Evolutionary conservation across 805 yeast species (phyloP).

Genomic region (Jamesozyma jinghongensis): DNA sequence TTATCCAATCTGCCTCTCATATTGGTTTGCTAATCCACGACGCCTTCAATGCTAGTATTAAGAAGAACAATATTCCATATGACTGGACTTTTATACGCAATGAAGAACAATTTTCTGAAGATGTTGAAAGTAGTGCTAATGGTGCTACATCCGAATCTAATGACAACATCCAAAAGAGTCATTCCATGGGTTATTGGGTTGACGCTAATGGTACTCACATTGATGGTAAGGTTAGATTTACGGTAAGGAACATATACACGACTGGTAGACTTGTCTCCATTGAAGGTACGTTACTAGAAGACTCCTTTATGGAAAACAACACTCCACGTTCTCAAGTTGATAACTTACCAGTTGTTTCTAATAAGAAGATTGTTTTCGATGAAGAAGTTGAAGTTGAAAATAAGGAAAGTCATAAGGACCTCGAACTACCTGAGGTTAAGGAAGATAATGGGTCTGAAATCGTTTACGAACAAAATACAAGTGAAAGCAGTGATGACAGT

Average conservation of each 20-base stretch:
- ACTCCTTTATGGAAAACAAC: conserved; percentile 9
- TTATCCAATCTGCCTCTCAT: conserved; percentile 92
- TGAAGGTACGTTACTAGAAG: conserved; percentile 67
- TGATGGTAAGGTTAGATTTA: conserved; percentile 75
- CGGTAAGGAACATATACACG: conserved; percentile 59
- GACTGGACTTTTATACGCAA: conserved; percentile 79
- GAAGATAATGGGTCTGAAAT: conserved; percentile 30
- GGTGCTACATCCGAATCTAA: conserved; percentile 6
- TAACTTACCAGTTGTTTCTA: conserved; percentile 43
- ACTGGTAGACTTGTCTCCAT: conserved; percentile 77
- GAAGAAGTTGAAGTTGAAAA: conserved; percentile 33
- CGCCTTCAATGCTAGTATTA: conserved; percentile 89
- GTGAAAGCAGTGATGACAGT: conserved; percentile 21
- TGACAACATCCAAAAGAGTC: conserved; percentile 15
- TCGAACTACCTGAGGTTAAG: conserved; percentile 26
- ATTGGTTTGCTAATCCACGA: conserved; percentile 86
- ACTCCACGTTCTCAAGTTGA: conserved; percentile 38
- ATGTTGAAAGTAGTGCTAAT: conserved; percentile 14
- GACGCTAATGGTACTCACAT: conserved; percentile 65
- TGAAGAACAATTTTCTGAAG: conserved; percentile 42
- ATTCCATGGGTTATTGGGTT: conserved; percentile 79
- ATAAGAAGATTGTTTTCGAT: conserved; percentile 43
- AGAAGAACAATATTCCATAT: conserved; percentile 74
- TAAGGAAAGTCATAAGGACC: conserved; percentile 30
- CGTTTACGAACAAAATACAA: conserved; percentile 27